Percentiles rank a stretch among this genome's conserved stretches.
Evolutionary conservation across 306 rosid genomes (phyloP).

Genomic region (Potentilla sterilis): DNA sequence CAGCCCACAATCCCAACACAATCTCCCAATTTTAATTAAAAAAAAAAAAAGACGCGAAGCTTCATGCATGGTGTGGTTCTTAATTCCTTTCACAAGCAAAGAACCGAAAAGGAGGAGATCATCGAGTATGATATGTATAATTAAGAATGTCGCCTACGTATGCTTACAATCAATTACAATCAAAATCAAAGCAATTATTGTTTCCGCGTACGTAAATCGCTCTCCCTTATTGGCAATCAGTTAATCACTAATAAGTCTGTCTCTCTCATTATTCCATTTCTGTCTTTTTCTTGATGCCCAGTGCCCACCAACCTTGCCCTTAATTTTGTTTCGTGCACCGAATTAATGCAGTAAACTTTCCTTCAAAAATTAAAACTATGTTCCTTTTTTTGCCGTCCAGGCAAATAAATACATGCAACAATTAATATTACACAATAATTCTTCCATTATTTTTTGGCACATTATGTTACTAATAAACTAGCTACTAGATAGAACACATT

Average conservation of each 20-base stretch:
- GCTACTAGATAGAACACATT: too few species aligned
- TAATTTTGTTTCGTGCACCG: neutral
- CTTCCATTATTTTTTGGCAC: too few species aligned
- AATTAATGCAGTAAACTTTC: neutral
- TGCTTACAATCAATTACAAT: neutral
- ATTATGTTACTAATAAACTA: too few species aligned
- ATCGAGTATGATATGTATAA: neutral
- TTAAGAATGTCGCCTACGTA: neutral
- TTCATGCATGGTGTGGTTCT: neutral
- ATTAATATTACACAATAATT: too few species aligned
- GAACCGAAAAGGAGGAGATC: neutral
- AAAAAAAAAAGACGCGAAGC: neutral
- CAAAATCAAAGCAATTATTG: neutral
- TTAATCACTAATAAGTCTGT: neutral
- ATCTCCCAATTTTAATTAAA: neutral
- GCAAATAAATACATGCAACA: too few species aligned
- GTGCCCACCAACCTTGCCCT: neutral
- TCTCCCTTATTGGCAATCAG: neutral
- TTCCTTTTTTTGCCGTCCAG: too few species aligned
- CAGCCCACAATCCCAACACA: neutral
- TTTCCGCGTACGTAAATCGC: conserved; percentile 2
- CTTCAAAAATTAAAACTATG: too few species aligned
- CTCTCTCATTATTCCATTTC: neutral
- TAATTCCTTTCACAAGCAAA: neutral
- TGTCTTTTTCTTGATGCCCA: neutral